These are phyloP conservation scores for Jaltomata sinuosa DNA, from an alignment of 257 asterid species.

Conservation along the genomic window DNA sequence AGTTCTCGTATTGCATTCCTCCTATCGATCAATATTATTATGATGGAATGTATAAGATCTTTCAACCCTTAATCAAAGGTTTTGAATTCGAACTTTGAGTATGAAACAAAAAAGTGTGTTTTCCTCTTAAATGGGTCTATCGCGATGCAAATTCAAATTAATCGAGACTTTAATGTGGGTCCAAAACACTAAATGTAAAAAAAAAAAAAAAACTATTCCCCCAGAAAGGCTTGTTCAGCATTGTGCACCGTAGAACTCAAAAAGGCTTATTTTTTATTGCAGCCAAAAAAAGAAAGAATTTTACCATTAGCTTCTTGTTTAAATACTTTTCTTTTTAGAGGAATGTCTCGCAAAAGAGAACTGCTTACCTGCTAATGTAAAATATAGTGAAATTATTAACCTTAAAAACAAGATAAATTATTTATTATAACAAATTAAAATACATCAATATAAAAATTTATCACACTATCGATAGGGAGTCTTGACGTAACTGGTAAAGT, in stretches of 20 bases:
- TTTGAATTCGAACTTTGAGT: not conserved
- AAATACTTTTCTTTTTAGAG: too few relatives aligned
- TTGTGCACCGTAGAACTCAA: not conserved
- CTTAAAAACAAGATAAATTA: too few relatives aligned
- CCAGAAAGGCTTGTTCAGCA: not conserved
- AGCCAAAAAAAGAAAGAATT: too few relatives aligned
- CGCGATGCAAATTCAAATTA: not conserved
- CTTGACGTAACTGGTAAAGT: too few relatives aligned
- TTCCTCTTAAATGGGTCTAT: not conserved
- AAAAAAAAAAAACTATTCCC: not conserved
- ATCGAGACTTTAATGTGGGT: fast-evolving
- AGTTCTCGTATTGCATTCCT: not conserved
- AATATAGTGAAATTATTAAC: too few relatives aligned
- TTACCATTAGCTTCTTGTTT: too few relatives aligned
- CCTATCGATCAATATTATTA: not conserved
- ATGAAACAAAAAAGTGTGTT: not conserved
- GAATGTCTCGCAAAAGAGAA: too few relatives aligned
- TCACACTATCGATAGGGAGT: too few relatives aligned
- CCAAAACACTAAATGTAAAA: not conserved
- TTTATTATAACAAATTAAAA: too few relatives aligned
- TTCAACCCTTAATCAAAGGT: not conserved
- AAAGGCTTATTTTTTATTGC: too few relatives aligned
- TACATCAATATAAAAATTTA: too few relatives aligned
- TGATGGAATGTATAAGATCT: not conserved
- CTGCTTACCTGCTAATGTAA: too few relatives aligned